Conservation (phyloP, 2,329 filamentous ascomycete species). For the Paecilomyces formosus region DNA sequence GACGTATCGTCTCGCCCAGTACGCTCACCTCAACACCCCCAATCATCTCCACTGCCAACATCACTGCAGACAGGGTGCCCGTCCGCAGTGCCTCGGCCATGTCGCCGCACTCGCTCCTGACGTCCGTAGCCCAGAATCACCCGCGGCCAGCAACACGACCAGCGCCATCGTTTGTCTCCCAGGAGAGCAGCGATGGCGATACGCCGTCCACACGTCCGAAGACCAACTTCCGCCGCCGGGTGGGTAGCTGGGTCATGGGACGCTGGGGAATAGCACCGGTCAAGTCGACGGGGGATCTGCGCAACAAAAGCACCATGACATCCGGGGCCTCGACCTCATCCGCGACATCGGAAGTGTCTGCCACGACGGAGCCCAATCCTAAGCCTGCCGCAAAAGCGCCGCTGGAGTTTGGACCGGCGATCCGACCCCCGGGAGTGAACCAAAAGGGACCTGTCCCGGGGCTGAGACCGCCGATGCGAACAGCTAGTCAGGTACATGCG, state of each 20-base stretch:
- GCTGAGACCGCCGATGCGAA: slow-evolving; percentile 51
- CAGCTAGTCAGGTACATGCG: slow-evolving; percentile 52
- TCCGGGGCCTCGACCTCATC: slow-evolving; percentile 6
- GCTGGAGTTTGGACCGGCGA: slow-evolving; percentile 42
- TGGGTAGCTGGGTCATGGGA: slow-evolving; percentile 60
- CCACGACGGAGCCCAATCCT: background rate
- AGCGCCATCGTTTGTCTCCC: slow-evolving; percentile 7
- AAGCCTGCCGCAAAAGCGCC: slow-evolving; percentile 37
- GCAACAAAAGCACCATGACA: slow-evolving; percentile 2
- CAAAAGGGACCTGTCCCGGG: slow-evolving; percentile 68
- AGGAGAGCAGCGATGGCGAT: slow-evolving; percentile 14
- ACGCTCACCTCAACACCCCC: slow-evolving; percentile 32
- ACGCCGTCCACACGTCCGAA: slow-evolving; percentile 16
- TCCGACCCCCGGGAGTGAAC: slow-evolving; percentile 65
- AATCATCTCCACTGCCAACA: slow-evolving; percentile 28
- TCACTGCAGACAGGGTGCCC: slow-evolving; percentile 25
- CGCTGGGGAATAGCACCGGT: slow-evolving; percentile 53
- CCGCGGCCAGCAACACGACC: slow-evolving; percentile 16
- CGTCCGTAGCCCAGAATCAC: slow-evolving; percentile 24
- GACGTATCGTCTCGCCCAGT: slow-evolving; percentile 39
- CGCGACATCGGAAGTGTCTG: slow-evolving; percentile 14
- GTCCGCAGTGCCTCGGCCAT: slow-evolving; percentile 13
- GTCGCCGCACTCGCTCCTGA: slow-evolving; percentile 27
- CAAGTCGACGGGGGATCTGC: slow-evolving; percentile 7
- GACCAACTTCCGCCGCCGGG: slow-evolving; percentile 42